Conservation (phyloP, 2,329 filamentous ascomycete genomes). For the Davidsoniella australis region DNA sequence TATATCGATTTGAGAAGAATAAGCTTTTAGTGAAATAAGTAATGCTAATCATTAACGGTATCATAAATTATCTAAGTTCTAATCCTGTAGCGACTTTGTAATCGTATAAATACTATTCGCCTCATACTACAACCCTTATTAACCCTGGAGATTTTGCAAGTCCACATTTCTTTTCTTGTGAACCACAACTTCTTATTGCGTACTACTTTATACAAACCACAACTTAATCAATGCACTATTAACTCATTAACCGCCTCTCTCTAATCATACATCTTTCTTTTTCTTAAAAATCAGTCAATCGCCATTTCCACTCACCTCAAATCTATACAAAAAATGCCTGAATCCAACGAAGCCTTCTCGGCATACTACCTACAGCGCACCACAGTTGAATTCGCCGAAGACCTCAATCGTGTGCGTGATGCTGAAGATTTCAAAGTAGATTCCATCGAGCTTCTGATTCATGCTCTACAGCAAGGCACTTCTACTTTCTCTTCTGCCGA, state of each 20-base stretch:
- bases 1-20: no score
- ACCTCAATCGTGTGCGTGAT: conserved; percentile 50
- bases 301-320: not conserved
- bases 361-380: conserved; percentile 53
- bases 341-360: conserved; percentile 29
- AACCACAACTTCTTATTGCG: no score
- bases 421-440: conserved; percentile 56
- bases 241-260: no score
- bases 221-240: no score
- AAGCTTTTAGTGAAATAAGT: no score
- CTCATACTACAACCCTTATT: not conserved
- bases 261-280: not conserved
- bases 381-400: conserved; percentile 55
- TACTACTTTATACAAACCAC: no score
- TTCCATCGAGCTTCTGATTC: conserved; percentile 46
- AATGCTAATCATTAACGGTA: no score
- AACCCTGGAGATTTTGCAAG: conserved; percentile 5
- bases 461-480: conserved; percentile 51
- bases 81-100: no score
- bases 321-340: not conserved
- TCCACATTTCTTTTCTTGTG: no score
- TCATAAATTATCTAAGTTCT: no score
- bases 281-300: not conserved
- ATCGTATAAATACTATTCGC: no score
- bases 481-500: conserved; percentile 38